Base-by-base conservation (phyloP, 2,329 filamentous ascomycete species). In the Arthrobotrys pseudoclavata region DNA sequence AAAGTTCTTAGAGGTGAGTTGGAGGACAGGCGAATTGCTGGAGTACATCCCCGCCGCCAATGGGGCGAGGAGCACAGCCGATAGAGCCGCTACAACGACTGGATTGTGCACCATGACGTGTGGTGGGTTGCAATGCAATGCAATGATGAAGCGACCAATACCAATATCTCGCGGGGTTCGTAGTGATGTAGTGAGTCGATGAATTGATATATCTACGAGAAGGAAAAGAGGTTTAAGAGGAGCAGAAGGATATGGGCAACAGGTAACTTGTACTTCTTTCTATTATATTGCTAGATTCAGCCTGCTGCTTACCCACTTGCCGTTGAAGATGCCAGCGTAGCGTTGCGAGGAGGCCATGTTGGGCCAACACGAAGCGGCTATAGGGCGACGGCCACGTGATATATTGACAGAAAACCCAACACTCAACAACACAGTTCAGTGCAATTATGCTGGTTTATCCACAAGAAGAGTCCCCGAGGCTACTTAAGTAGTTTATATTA, bases 21-120 rank as follows among this genome's bases (percentile, higher is more conserved):
- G 93, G 50, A 98, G 84, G 50, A 99, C 96, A 12, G 92, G 90
- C 1, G 94, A 97, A 83, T 88, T 92, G 86, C 95, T 96, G 76
- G 89, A 86, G 85, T 99, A 99, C 76, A 99, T 84, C 80, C 89
- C 89, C 80, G 92, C 91, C 67, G 90, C 89, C 70, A 87, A 88
- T 62, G 87, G 87, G 31, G 91, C 89, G 63, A 92, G 83, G 79
- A 91, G 88, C 79, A 96, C 86, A 60, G 88, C 86, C 82, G 88
- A 85, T 82, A 89, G 82, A 61, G 86, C 83, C 61, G 74, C 74
- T n/a, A 71, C 61, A 62, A 77, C 18, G 31, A 77, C 34, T 79
- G 85, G 84, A 82, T 86, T 83, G 78, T 86, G 86, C 82, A 88
- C 87, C 88, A 90, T 90, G 80, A 79, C 84, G 66, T 61, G 69